Evolutionary conservation across 257 asterid genomes (phyloP).

Genomic region (Parsonsia alboflavescens): DNA sequence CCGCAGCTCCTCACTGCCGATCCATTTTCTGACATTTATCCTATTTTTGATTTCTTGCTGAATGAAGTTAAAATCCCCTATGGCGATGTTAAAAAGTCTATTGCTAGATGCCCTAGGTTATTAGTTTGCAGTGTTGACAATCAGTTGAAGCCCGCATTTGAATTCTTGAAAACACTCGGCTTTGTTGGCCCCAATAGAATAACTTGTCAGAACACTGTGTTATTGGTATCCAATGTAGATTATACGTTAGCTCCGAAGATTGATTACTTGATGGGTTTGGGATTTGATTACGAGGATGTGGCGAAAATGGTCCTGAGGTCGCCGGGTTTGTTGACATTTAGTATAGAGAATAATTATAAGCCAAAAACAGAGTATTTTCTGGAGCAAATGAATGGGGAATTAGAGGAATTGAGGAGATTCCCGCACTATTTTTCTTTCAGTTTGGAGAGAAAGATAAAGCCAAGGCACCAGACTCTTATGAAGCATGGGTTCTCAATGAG

Average conservation of each 20-base stretch:
- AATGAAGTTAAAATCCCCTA: constrained; percentile 53
- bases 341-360: constrained; percentile 68
- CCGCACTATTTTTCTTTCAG: constrained; percentile 84
- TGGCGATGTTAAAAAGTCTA: constrained; percentile 42
- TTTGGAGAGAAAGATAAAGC: constrained; percentile 75
- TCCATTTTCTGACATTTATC: constrained; percentile 57
- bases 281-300: constrained; percentile 53
- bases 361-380: constrained; percentile 66
- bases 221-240: constrained; percentile 77
- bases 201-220: constrained; percentile 56
- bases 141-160: constrained; percentile 59
- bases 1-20: constrained; percentile 72
- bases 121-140: constrained; percentile 44
- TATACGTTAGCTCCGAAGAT: constrained; percentile 59
- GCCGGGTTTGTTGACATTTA: constrained; percentile 79
- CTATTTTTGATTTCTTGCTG: constrained; percentile 56
- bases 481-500: constrained; percentile 47
- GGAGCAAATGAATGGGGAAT: constrained; percentile 62
- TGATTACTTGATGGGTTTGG: constrained; percentile 51
- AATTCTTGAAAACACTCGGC: constrained; percentile 54
- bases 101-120: constrained; percentile 66
- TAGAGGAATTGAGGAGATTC: constrained; percentile 69
- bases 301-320: constrained; percentile 71
- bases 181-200: constrained; percentile 47
- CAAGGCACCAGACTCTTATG: constrained; percentile 52